A percentile compares a stretch with the other conserved stretches of the same genome.
These are phyloP conservation scores for Acidomyces sp. DNA, from an alignment of 495 filamentous ascomycete species.

Conservation along the genomic window DNA sequence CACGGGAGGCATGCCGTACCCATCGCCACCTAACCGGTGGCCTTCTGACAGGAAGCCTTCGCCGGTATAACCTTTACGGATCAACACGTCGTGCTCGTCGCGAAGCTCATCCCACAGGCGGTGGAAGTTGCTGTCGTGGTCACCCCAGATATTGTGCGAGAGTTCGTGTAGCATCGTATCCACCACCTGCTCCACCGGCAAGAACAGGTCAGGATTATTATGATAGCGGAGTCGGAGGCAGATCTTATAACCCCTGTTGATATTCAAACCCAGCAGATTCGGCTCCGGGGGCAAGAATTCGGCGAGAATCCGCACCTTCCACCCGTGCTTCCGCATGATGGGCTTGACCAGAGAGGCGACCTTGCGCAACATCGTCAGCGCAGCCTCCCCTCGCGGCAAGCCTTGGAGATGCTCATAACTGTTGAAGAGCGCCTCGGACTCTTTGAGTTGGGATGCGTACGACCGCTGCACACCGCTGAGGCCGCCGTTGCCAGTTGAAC, in stretches of 20 bases:
- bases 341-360: constrained; percentile 87
- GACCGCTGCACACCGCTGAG: constrained; percentile 17
- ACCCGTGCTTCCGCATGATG: constrained; percentile 76
- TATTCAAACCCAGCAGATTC: constrained; percentile 70
- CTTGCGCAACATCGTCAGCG: constrained; percentile 68
- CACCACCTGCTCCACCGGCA: constrained; percentile 63
- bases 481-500: constrained; percentile 9
- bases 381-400: constrained; percentile 60
- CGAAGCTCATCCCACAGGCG: constrained; percentile 78
- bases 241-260: constrained; percentile 62
- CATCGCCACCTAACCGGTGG: constrained; percentile 54
- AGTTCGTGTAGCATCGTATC: constrained; percentile 97
- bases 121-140: constrained; percentile 73
- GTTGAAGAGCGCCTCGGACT: constrained; percentile 51
- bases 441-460: constrained; percentile 22
- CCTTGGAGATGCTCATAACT: constrained; percentile 69
- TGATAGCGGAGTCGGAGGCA: constrained; percentile 72
- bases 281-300: constrained; percentile 72
- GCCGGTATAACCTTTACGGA: constrained; percentile 75
- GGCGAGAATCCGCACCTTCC: constrained; percentile 64
- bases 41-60: constrained; percentile 77
- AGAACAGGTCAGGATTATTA: constrained; percentile 60
- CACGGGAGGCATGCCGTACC: constrained; percentile 38
- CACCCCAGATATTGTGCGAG: constrained; percentile 71
- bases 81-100: constrained; percentile 64